phyloP scores from a whole-genome alignment of 768 basidiomycete species.

The Phylloporus arenicola region DNA sequence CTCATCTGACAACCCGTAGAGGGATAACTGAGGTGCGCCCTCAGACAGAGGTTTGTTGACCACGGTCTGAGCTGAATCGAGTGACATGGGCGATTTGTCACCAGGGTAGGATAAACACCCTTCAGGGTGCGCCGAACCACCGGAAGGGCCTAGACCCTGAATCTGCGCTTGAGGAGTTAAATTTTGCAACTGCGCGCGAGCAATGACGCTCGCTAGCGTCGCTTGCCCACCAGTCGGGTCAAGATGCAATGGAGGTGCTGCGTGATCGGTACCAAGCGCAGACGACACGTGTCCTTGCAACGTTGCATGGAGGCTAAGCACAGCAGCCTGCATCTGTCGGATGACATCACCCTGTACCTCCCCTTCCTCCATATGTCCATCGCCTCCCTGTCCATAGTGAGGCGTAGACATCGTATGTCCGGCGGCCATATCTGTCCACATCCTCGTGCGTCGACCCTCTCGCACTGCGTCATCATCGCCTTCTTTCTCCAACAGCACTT shows the following conservation, averaged over 20 bases:
- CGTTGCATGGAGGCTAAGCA: slow-evolving; percentile 50
- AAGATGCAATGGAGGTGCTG: slow-evolving; percentile 26
- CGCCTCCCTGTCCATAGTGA: slow-evolving; percentile 13
- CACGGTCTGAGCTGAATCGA: slow-evolving; percentile 6
- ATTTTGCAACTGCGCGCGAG: slow-evolving; percentile 58
- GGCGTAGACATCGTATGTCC: slow-evolving; percentile 19
- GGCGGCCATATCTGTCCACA: slow-evolving; percentile 60
- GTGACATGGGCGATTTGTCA: slow-evolving; percentile 3
- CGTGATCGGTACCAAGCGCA: slow-evolving; percentile 42
- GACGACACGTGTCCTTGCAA: slow-evolving; percentile 55
- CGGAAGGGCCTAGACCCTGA: slow-evolving; percentile 5
- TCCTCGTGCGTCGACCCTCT: slow-evolving; percentile 55
- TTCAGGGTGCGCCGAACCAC: slow-evolving; percentile 7
- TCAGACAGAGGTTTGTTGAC: slow-evolving; percentile 7
- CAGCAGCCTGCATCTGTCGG: slow-evolving; percentile 44
- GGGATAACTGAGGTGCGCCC: slow-evolving; percentile 44
- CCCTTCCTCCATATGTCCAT: slow-evolving; percentile 50
- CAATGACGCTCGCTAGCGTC: slow-evolving; percentile 67
- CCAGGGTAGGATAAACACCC: slow-evolving; percentile 4
- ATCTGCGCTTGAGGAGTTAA: slow-evolving; percentile 20
- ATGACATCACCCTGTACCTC: slow-evolving; percentile 50
- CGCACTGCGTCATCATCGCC: slow-evolving; percentile 36
- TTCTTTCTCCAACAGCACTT: slow-evolving; percentile 47
- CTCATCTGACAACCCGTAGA: slow-evolving; percentile 69
- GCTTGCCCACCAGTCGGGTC: slow-evolving; percentile 56